Base-by-base conservation (phyloP, 2,329 filamentous ascomycete species). In the Nemania sp. region DNA sequence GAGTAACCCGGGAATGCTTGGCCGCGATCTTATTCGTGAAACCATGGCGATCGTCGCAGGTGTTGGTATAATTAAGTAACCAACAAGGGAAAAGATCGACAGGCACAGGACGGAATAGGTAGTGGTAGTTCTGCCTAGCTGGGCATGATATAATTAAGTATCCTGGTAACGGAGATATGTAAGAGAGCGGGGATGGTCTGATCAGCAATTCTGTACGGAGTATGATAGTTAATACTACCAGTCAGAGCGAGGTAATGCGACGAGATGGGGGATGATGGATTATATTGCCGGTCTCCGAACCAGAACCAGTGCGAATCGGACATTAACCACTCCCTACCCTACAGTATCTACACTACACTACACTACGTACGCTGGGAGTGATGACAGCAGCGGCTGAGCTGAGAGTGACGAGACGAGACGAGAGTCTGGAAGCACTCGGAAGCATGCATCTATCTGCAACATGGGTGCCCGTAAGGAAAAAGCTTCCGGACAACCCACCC, bases 271-370 rank as follows among this genome's bases (percentile, higher is more conserved):
- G 48, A 44, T 3, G 17, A 37, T n/a, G 41, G 19, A 30, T 31
- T 53, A 53, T 57, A 54, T 47, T 34, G 33, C 24, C 43, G 15
- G 26, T 17, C 42, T 8, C 48, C 37, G 30, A 22, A 43, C 19
- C 6, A 20, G 33, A n/a, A n/a, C n/a, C n/a, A n/a, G n/a, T n/a
- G n/a, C n/a, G n/a, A n/a, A n/a, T n/a, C n/a, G n/a, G n/a, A n/a
- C n/a, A n/a, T n/a, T n/a, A n/a, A n/a, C n/a, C n/a, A n/a, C n/a
- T n/a, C n/a, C n/a, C n/a, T n/a, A n/a, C n/a, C n/a, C n/a, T n/a
- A n/a, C n/a, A n/a, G n/a, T n/a, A n/a, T n/a, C n/a, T n/a, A n/a
- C n/a, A n/a, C n/a, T n/a, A n/a, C n/a, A n/a, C n/a, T n/a, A n/a
- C n/a, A n/a, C n/a, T n/a, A n/a, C n/a, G n/a, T n/a, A n/a, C n/a